Evolutionary conservation across 805 yeast genomes (phyloP), one percentile per base, ranked within the genome.

Genomic region (Jamesozyma jinghongensis): DNA sequence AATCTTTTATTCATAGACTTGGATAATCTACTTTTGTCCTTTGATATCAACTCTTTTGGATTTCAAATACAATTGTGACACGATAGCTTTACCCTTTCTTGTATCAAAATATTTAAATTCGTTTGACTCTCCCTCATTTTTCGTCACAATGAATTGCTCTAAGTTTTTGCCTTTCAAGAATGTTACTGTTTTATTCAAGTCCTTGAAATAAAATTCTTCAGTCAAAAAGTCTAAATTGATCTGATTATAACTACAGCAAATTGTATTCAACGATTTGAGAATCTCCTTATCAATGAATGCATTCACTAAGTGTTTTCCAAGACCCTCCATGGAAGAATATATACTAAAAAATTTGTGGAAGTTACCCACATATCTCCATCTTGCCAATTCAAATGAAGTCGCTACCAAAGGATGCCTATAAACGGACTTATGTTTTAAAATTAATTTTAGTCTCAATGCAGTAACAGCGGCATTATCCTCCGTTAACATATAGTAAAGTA

Each of bases 41-140:
- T 88, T 88, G 46, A 90, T 87, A 56, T 88, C 97, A 12, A 88
- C 78, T 54, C 71, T 80, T 44, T 66, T 74, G 49, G 71, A 65
- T 36, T 50, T 61, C 45, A 59, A 61, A 48, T 61, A 67, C 36
- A 54, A 65, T 46, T 44, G 58, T 45, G 64, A 57, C 3, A 77
- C 59, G 0, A 54, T 53, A 0, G 63, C 13, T 43, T 63, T 56
- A 42, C 73, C 57, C 2, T 54, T 45, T 33, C 44, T 57, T 11
- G 67, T 54, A 43, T 65, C 68, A 38, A 66, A 52, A 38, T 53
- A 59, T 34, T 50, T 56, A 31, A 50, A 56, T 27, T 60, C 66
- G 5, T 57, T 59, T 17, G 43, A 46, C 18, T 48, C 36, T n/a
- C 50, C 52, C 6, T 37, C 32, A 35, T 53, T 53, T 38, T 59